Percentiles rank a stretch among this genome's conserved stretches.
These are phyloP conservation scores for Tylopilus orsonianus DNA, from an alignment of 1,284 basidiomycete species.

Conservation along the genomic window DNA sequence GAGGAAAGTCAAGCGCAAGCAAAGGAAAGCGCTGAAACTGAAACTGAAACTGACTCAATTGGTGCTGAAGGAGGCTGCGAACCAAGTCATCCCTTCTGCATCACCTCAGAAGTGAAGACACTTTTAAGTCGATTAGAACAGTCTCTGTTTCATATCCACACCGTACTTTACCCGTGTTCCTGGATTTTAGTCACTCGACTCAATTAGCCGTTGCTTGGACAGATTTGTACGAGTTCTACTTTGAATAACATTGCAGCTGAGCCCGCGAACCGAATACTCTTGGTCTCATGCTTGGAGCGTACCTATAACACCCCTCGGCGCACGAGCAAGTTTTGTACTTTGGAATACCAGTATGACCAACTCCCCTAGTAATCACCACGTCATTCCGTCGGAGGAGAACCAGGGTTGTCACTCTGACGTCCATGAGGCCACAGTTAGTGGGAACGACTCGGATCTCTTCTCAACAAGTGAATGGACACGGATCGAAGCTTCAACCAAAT, in stretches of 20 bases:
- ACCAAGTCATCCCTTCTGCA: conserved; percentile 62
- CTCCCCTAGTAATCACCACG: conserved; percentile 16
- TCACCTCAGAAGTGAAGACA: conserved; percentile 7
- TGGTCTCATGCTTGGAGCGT: neutral
- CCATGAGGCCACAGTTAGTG: neutral
- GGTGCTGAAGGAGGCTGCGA: conserved; percentile 57
- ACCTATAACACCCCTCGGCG: too few species aligned
- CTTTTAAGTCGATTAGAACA: conserved; percentile 5
- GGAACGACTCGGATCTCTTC: neutral
- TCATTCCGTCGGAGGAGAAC: conserved; percentile 22
- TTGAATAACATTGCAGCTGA: neutral
- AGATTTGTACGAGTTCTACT: neutral
- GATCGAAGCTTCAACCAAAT: conserved; percentile 44
- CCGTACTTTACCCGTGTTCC: neutral
- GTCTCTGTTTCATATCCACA: neutral
- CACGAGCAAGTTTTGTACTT: neutral
- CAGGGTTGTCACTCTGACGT: conserved; percentile 3
- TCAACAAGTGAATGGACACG: conserved; percentile 4
- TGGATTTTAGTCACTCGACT: neutral
- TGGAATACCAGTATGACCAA: conserved; percentile 12
- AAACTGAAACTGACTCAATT: conserved; percentile 61
- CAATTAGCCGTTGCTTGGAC: neutral
- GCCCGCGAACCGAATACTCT: neutral
- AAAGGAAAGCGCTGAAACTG: conserved; percentile 59
- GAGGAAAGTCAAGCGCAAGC: conserved; percentile 51